Evolutionary conservation across 2,329 filamentous ascomycete species (phyloP), one percentile per base, ranked within the genome.

Genomic region (Akanthomyces muscarius): DNA sequence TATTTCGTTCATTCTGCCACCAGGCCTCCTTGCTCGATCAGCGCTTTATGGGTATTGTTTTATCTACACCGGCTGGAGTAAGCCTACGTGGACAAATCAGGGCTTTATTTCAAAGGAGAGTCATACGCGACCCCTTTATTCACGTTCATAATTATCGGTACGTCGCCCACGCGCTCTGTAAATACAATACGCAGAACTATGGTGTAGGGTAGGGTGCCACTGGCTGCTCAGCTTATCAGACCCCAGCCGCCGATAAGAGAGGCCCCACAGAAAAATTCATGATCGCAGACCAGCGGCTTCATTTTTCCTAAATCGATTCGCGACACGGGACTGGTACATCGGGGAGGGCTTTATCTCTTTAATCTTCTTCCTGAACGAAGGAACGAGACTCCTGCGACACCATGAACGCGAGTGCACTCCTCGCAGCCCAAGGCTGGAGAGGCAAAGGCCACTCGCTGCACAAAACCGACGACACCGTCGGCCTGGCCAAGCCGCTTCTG

Each of bases 391-490:
- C 4, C 7, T 3, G 8, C n/a, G 58, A 51, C 44, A 59, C 18
- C 4, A 97, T 98, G 93, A 85, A 98, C 76, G 90, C 93, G 62
- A 84, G 90, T 74, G 89, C 89, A 70, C 89, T 95, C 70, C 87
- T 98, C 69, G 87, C 88, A 68, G 85, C 87, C 69, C 92, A 96
- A 75, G 94, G 94, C 74, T 98, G 94, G 94, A 87, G 89, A 64
- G 94, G 94, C 68, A 85, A 87, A 44, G 94, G 94, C 66, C 91
- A 96, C 76, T 91, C 92, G 1, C 88, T 98, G 30, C 92, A 97
- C 72, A 85, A 89, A 65, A 86, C 81, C 21, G 82, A 85, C 79
- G 87, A 89, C 73, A 81, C 83, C 58, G 88, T 88, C 65, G 94
- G 94, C 50, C 87, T 98, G 61, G 86, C 88, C 30, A 90, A 90